Evolutionary conservation across 2,329 filamentous ascomycete species (phyloP), one percentile per base, ranked within the genome.

Genomic region (Leptographium flavum): DNA sequence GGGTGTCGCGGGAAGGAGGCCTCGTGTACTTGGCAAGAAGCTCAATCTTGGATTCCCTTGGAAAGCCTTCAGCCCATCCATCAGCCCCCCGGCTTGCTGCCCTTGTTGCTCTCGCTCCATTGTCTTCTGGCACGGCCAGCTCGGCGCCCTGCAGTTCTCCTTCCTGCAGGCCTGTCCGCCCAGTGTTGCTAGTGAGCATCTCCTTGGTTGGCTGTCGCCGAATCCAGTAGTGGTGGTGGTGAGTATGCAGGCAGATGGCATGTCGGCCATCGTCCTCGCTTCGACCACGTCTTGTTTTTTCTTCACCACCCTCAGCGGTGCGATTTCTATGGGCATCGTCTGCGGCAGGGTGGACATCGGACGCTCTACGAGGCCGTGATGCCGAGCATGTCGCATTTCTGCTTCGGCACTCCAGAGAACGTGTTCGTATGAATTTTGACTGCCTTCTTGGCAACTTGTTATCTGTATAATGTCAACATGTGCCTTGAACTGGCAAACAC

Each of bases 181-280:
- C 48, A 40, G 50, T 46, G 33, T 35, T 37, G 35, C 25, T 27
- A 31, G 33, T 36, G 46, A 42, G 45, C 35, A 50, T 46, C 14
- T 55, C 45, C 39, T 51, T 46, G 14, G 50, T 45, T 8, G 53
- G 45, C 48, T 56, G 49, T 10, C 46, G 43, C 3, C 55, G 56
- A 61, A 50, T 69, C 74, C 74, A 77, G 63, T 77, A 78, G 61
- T 78, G 74, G 57, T 78, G 74, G 53, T 79, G 73, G 53, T 79
- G 74, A 51, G 69, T 74, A 56, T 78, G 74, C 47, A 75, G 52
- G 53, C 73, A 75, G 51, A 71, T 54, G 49, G 25, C 4, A 23
- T 28, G 41, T 23, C 19, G 7, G 32, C 27, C 21, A 21, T 11
- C 14, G 11, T 5, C 6, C 22, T 31, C 7, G 27, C 5, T n/a